Conservation (phyloP, 352 stramenopile genomes). For the Halophytophthora batemanensis region DNA sequence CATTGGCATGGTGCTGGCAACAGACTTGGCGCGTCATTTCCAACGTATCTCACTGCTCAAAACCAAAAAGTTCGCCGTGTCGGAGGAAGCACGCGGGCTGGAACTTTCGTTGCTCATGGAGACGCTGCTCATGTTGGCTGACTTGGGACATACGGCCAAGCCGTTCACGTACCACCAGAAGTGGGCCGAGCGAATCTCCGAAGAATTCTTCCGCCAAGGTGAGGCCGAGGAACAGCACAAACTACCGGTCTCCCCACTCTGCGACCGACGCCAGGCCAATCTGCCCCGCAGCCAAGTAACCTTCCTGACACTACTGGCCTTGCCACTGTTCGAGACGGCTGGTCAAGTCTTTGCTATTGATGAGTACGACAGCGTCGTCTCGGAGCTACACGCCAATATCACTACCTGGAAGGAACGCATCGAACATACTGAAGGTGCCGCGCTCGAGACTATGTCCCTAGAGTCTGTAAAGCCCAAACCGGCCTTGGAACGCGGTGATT, state of each 20-base stretch:
- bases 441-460: conserved; percentile 27
- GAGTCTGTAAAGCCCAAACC: conserved; percentile 22
- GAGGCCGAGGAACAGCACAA: conserved; percentile 56
- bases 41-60: conserved; percentile 69
- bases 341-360: conserved; percentile 61
- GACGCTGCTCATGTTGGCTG: conserved; percentile 67
- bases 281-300: conserved; percentile 59
- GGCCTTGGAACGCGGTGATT: conserved; percentile 3
- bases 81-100: conserved; percentile 40
- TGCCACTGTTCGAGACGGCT: conserved; percentile 58
- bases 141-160: conserved; percentile 65
- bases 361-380: conserved; percentile 51
- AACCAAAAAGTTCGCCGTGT: conserved; percentile 57
- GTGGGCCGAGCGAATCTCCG: conserved; percentile 61
- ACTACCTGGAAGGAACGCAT: conserved; percentile 48
- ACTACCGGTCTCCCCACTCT: conserved; percentile 54
- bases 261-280: conserved; percentile 56
- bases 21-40: conserved; percentile 73
- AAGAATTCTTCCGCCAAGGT: conserved; percentile 68
- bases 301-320: conserved; percentile 62
- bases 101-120: conserved; percentile 69
- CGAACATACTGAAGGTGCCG: conserved; percentile 19
- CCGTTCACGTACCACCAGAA: conserved; percentile 57
- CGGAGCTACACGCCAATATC: conserved; percentile 50
- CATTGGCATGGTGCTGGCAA: conserved; percentile 78